phyloP scores from a whole-genome alignment of 768 basidiomycete species.

The Suillus americanus region DNA sequence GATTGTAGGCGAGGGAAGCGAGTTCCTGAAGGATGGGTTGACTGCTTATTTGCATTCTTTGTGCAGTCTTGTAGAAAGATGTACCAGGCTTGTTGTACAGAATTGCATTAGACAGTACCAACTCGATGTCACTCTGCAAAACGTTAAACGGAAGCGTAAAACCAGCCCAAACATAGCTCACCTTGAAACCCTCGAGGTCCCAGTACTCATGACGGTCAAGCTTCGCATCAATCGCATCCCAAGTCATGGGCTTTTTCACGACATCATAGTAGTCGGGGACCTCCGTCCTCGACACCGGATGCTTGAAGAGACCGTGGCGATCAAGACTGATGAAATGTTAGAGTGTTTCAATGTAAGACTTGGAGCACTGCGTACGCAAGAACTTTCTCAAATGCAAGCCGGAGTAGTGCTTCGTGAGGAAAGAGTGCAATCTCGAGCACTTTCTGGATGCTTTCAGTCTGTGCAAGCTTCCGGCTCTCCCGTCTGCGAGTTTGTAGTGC shows the following conservation, averaged over 20 bases:
- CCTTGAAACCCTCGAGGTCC: constrained; percentile 74
- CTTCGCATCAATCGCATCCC: constrained; percentile 78
- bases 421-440: constrained; percentile 66
- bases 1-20: constrained; percentile 15
- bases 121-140: constrained; percentile 69
- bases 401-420: constrained; percentile 59
- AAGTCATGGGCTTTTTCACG: constrained; percentile 86
- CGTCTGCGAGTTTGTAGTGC: constrained; percentile 71
- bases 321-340: constrained; percentile 56
- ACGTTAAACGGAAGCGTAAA: not conserved
- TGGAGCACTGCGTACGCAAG: constrained; percentile 49
- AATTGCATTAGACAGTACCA: constrained; percentile 85
- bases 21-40: constrained; percentile 36
- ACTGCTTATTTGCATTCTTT: constrained; percentile 51
- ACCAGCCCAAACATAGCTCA: constrained; percentile 23
- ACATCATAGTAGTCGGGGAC: constrained; percentile 93
- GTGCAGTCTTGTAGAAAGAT: constrained; percentile 66
- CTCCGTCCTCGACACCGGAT: constrained; percentile 74
- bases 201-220: constrained; percentile 83
- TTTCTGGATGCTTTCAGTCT: constrained; percentile 64
- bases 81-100: constrained; percentile 83
- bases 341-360: not conserved
- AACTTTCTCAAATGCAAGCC: constrained; percentile 68
- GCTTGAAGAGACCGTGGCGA: constrained; percentile 70
- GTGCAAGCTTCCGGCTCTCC: constrained; percentile 76